phyloP scores from a whole-genome alignment of 2,329 filamentous ascomycete genomes.

The Fusarium sp. region DNA sequence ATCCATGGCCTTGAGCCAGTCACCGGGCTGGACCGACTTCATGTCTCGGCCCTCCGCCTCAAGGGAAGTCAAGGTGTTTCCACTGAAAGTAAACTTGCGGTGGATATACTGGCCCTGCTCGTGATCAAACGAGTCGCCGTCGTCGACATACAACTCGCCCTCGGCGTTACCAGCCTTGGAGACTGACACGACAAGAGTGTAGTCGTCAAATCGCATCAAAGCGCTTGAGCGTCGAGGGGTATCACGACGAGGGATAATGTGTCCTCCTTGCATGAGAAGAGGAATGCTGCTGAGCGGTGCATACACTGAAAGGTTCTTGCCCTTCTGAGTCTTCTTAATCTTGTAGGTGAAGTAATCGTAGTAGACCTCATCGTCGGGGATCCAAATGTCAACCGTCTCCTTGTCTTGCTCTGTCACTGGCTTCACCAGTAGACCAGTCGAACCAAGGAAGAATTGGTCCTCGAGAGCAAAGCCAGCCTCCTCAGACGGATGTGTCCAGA shows the following conservation, averaged over 20 bases:
- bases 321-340: slow-evolving; percentile 74
- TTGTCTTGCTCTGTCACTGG: slow-evolving; percentile 85
- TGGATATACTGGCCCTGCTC: slow-evolving; percentile 89
- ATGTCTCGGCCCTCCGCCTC: slow-evolving; percentile 68
- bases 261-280: slow-evolving; percentile 90
- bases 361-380: slow-evolving; percentile 89
- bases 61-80: slow-evolving; percentile 72
- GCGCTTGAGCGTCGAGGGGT: slow-evolving; percentile 84
- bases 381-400: slow-evolving; percentile 80
- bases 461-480: slow-evolving; percentile 90
- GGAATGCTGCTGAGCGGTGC: slow-evolving; percentile 90
- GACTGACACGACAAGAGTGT: slow-evolving; percentile 84
- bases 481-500: slow-evolving; percentile 88
- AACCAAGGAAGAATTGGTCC: slow-evolving; percentile 91
- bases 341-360: slow-evolving; percentile 96
- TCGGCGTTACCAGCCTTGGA: slow-evolving; percentile 71
- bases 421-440: slow-evolving; percentile 90
- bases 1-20: slow-evolving; percentile 83
- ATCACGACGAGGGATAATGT: slow-evolving; percentile 91
- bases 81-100: slow-evolving; percentile 77
- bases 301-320: slow-evolving; percentile 74
- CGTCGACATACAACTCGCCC: slow-evolving; percentile 89
- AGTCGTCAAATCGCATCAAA: slow-evolving; percentile 94
- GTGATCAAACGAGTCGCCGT: slow-evolving; percentile 92
- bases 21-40: slow-evolving; percentile 67